A percentile compares a stretch with the other conserved stretches of the same genome.
Evolutionary conservation across 2,329 filamentous ascomycete species (phyloP).

Genomic region (Apiospora saccharicola): DNA sequence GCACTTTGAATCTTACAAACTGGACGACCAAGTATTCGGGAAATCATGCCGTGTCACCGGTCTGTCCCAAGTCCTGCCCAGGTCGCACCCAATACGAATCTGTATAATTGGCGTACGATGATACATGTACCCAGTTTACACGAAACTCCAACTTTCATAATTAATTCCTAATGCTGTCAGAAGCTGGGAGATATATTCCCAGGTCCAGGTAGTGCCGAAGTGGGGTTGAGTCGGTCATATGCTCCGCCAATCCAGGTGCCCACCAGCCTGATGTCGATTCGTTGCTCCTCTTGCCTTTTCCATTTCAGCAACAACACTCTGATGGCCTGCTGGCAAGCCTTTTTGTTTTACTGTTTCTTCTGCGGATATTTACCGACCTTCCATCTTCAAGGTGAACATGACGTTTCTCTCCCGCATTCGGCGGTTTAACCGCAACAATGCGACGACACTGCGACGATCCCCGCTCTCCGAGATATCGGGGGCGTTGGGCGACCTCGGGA

Average conservation of each 20-base stretch:
- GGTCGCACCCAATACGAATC: neutral
- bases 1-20: neutral
- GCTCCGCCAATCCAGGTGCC: slow-evolving; percentile 12
- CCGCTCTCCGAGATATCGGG: slow-evolving; percentile 82
- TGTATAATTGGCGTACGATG: neutral
- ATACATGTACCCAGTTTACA: neutral
- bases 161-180: neutral
- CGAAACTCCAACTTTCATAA: neutral
- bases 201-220: neutral
- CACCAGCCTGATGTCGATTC: neutral
- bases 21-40: neutral
- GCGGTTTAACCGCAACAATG: slow-evolving; percentile 54
- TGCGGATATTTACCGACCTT: neutral
- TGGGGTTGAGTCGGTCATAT: slow-evolving; percentile 4
- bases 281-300: neutral
- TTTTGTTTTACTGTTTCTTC: too few species aligned
- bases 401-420: slow-evolving; percentile 40
- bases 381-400: slow-evolving; percentile 31
- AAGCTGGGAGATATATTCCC: neutral
- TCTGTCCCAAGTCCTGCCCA: neutral
- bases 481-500: slow-evolving; percentile 78
- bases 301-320: neutral
- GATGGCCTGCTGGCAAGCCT: slow-evolving; percentile 17
- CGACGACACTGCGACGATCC: slow-evolving; percentile 53
- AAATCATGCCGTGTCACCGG: neutral